Evolutionary conservation across 148 eudicot species (phyloP), one percentile per base, ranked within the genome.

Genomic region (Chenopodium quinoa): DNA sequence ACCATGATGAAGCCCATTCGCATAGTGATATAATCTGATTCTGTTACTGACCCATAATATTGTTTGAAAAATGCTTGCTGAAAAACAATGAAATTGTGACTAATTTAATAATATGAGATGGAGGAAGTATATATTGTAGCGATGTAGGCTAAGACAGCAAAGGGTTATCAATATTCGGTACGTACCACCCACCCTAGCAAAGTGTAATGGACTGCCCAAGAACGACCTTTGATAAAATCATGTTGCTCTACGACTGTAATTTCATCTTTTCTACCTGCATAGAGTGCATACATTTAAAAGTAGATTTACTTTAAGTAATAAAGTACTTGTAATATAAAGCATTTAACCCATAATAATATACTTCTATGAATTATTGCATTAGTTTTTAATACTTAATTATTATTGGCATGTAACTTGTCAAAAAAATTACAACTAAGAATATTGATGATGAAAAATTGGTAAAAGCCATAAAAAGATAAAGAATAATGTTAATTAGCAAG

Each of bases 141-240:
- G 3, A 52, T 12, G 3, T 14, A 52, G 16, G 56, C 56, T 52
- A 52, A 52, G 6, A 7, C 0, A 40, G 44, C 44, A 40, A 40
- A 8, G 44, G 7, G 44, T 40, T 40, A 40, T 40, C 8, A 40
- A 4, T 34, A 34, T 34, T 4, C 5, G 8, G 13, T 48, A 79
- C 93, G 84, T 83, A 92, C 97, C 93, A 91, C 19, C 97, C 97
- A 92, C 17, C 91, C 86, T 9, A 89, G 70, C 19, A 91, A 63
- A 23, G 65, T 79, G 83, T 88, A 79, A 44, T 89, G 86, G 32
- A 86, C 47, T 44, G 91, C 94, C 27, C 68, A 48, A 73, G 85
- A 89, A 56, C 88, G 86, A 34, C 73, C 78, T 83, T 50, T 89
- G 81, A 91, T 81, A 71, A 92, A 92, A 32, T 78, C 87, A 81